Evolutionary conservation across 2,329 filamentous ascomycete genomes (phyloP), one percentile per base, ranked within the genome.

Genomic region (Sporothrix curviconia): DNA sequence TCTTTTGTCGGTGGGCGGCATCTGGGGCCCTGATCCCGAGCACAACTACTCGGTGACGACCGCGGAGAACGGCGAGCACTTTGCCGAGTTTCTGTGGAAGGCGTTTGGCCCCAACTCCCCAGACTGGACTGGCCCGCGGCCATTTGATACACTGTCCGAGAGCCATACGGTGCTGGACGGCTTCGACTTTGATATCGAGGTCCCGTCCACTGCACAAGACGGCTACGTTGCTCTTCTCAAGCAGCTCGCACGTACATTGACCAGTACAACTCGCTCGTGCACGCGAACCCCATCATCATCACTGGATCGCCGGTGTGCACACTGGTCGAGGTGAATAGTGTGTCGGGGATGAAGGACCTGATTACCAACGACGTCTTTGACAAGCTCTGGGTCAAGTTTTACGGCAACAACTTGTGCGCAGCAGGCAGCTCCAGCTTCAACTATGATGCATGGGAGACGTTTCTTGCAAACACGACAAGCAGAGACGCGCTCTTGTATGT

Each of bases 111-210:
- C 56, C 3, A 24, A 12, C 22, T 32, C 52, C 22, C 6, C 40
- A 4, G n/a, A 30, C 4, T 57, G 56, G 56, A 15, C 24, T 6
- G 49, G 46, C 8, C 49, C 56, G 1, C 56, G 56, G 22, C 56
- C 56, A 7, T 57, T 57, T 32, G 56, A 57, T n/a, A 32, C 11
- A 1, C 17, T n/a, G 1, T n/a, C 32, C 0, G 25, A 51, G 7
- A 14, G 7, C 7, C 28, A 25, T 34, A 53, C 49, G 1, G 49
- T 57, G 15, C 40, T 57, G 11, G 56, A 57, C 17, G 56, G 56
- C 12, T 57, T 57, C 12, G 49, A 53, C 14, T 57, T 57, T 36
- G 56, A 57, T n/a, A 46, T 57, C 24, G 49, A 57, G 24, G 56
- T 40, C 6, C 22, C 25, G 5, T 37, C 53, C 25, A 3, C 15